Evolutionary conservation across 2,329 filamentous ascomycete species (phyloP), one percentile per base, ranked within the genome.

Genomic region (Lachnellula subtilissima): DNA sequence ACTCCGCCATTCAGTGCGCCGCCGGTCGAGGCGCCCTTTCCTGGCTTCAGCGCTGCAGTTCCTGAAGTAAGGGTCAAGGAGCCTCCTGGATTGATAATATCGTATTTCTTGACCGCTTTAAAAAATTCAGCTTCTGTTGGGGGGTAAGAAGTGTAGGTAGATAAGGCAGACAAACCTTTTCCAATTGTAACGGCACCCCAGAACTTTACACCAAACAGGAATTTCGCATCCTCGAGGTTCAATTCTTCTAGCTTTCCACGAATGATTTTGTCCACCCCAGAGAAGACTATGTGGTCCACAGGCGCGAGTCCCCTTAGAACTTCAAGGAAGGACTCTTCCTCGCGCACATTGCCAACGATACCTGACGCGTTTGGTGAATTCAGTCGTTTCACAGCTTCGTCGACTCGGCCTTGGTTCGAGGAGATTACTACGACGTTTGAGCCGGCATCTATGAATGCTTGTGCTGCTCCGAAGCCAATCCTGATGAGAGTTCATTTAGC

Each of bases 1-100:
- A 81, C 61, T 0, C 77, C 82, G 0, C 77, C 76, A 42, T 63
- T 52, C 37, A 58, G 50, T 7, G 67, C 72, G 3, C 66, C 68
- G 22, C 71, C 71, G 12, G 73, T 69, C 5, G 70, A 60, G 5
- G 72, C 69, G 17, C 70, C 69, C 59, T 71, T 72, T 28, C 72
- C 70, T 2, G 72, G 72, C 37, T 67, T 63, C 56, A 73, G 60
- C 1, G 66, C 69, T 12, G 72, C 71, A 6, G 66, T 67, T 11
- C 73, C 71, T 1, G 71, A 71, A 2, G 73, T 75, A 0, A 74
- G 68, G 2, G 67, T 71, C 25, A 75, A 59, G 1, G 72, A 70
- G 39, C 73, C 72, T 25, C 72, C 71, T 11, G 69, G 65, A 46
- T 60, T 65, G 50, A 74, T 65, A 42, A 73, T 70, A 42, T 71